Percentiles rank a stretch among this genome's conserved stretches.
These are phyloP conservation scores for Lipomyces orientalis DNA, from an alignment of 805 yeast genomes.

Conservation along the genomic window DNA sequence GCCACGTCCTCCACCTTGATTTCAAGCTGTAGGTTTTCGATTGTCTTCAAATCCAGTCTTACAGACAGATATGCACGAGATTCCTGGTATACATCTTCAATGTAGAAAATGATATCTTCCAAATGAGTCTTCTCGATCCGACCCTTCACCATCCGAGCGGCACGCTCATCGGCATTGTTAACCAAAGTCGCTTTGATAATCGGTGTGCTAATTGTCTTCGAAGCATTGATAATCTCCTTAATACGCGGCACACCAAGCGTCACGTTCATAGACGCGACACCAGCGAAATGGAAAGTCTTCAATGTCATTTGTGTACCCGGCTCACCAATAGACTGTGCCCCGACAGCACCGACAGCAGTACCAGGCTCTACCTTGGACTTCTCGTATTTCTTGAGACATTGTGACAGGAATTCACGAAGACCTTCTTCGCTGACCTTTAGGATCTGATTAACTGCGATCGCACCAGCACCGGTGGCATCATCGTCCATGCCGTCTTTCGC, in stretches of 20 bases:
- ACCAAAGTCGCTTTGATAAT: constrained; percentile 93
- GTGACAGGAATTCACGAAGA: constrained; percentile 68
- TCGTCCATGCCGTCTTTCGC: constrained; percentile 43
- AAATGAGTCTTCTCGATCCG: constrained; percentile 90
- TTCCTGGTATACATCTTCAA: constrained; percentile 92
- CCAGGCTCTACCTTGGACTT: constrained; percentile 97
- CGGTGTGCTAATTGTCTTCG: constrained; percentile 93
- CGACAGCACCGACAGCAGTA: constrained; percentile 99
- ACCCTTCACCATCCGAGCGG: constrained; percentile 98
- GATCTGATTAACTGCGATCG: constrained; percentile 47
- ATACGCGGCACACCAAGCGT: constrained; percentile 99
- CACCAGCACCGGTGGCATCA: constrained; percentile 43
- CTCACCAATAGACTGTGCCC: constrained; percentile 98
- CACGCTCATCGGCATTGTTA: constrained; percentile 82
- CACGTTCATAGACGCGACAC: constrained; percentile 99
- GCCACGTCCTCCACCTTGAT: constrained; percentile 85
- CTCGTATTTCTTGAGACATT: constrained; percentile 80
- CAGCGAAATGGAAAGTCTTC: constrained; percentile 97
- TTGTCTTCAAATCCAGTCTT: constrained; percentile 79
- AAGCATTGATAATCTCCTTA: constrained; percentile 97
- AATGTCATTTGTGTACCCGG: constrained; percentile 99
- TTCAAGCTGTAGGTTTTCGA: constrained; percentile 89
- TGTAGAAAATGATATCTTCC: constrained; percentile 83
- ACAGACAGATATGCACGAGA: constrained; percentile 78
- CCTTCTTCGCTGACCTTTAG: constrained; percentile 67